Conservation (phyloP, 768 basidiomycete genomes). For the Tulasnella sp. region DNA sequence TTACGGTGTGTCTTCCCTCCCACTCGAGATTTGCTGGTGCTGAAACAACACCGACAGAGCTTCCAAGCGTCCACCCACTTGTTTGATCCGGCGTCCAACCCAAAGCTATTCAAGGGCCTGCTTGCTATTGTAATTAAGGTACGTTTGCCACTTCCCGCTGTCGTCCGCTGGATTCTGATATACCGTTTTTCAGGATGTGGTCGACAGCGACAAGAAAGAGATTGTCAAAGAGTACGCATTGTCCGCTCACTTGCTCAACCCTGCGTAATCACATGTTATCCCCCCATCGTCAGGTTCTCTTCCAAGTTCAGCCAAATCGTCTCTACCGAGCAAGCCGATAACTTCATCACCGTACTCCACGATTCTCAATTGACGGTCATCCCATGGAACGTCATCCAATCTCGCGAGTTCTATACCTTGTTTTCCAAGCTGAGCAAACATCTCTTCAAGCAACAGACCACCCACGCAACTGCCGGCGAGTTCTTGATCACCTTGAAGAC, state of each 20-base stretch:
- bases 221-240: slow-evolving; percentile 44
- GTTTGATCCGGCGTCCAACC: slow-evolving; percentile 45
- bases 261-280: neutral
- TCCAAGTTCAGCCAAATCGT: slow-evolving; percentile 13
- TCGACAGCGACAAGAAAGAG: slow-evolving; percentile 46
- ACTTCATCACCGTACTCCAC: slow-evolving; percentile 15
- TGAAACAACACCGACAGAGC: slow-evolving; percentile 7
- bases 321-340: slow-evolving; percentile 3
- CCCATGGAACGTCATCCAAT: slow-evolving; percentile 58
- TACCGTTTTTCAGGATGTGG: slow-evolving; percentile 37
- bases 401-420: slow-evolving; percentile 45
- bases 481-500: slow-evolving; percentile 49
- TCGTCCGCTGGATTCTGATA: neutral
- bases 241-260: neutral
- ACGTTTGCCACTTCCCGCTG: neutral
- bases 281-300: neutral
- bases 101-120: slow-evolving; percentile 44
- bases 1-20: slow-evolving; percentile 38
- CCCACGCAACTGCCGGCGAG: slow-evolving; percentile 40
- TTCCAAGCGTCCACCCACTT: slow-evolving; percentile 26
- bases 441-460: slow-evolving; percentile 38
- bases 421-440: slow-evolving; percentile 37
- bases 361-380: slow-evolving; percentile 36
- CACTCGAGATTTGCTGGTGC: slow-evolving; percentile 24
- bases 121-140: slow-evolving; percentile 54